Percentiles rank a stretch among this genome's conserved stretches.
Conservation (phyloP, 257 asterid species). For the Penstemon barbatus region DNA sequence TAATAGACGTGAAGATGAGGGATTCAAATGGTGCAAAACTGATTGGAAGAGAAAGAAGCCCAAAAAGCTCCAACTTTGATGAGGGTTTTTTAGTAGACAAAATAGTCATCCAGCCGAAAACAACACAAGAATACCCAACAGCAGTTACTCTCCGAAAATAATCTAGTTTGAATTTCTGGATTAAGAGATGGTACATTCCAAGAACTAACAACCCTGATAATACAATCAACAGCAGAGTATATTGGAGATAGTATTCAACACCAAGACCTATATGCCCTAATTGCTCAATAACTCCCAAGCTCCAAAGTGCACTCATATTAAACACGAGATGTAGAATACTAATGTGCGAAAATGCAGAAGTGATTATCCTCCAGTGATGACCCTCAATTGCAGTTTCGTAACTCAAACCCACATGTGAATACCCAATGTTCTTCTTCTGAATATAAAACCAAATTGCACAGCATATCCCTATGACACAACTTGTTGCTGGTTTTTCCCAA, state of each 20-base stretch:
- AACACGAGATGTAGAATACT: conserved; percentile 90
- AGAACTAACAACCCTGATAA: conserved; percentile 80
- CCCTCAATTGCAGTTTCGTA: conserved; percentile 83
- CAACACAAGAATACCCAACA: conserved; percentile 98
- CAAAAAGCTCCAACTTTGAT: conserved; percentile 83
- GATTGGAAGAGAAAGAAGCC: conserved; percentile 91
- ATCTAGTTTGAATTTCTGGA: conserved; percentile 74
- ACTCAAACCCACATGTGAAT: conserved; percentile 86
- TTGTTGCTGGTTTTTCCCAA: conserved; percentile 89
- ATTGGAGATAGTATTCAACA: conserved; percentile 74
- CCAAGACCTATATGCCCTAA: conserved; percentile 78
- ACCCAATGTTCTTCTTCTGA: conserved; percentile 84
- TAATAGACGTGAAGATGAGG: conserved; percentile 85
- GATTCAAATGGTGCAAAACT: conserved; percentile 96
- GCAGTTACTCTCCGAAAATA: conserved; percentile 91
- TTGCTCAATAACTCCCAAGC: conserved; percentile 76
- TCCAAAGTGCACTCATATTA: conserved; percentile 98
- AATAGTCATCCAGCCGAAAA: conserved; percentile 98
- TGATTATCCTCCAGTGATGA: conserved; percentile 89
- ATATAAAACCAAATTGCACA: conserved; percentile 80
- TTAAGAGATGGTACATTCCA: conserved; percentile 73
- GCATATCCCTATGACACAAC: conserved; percentile 76
- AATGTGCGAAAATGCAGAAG: conserved; percentile 90
- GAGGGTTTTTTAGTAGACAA: conserved; percentile 84
- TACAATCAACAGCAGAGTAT: conserved; percentile 70